Evolutionary conservation across 2,329 filamentous ascomycete species (phyloP).

Genomic region (Neopestalotiopsis clavispora): DNA sequence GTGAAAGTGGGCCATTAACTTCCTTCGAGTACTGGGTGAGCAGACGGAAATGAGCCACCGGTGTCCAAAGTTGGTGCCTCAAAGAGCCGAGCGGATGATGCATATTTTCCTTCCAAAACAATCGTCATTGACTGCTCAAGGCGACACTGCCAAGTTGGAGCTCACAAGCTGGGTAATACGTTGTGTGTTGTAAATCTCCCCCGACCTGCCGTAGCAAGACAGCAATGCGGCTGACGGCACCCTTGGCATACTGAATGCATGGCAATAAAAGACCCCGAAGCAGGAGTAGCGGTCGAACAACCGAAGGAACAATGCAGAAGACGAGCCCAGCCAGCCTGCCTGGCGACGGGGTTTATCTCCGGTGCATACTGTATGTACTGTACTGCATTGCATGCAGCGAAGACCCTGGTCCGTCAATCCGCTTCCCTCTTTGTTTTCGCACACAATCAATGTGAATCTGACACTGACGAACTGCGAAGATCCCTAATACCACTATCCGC

Average conservation of each 20-base stretch:
- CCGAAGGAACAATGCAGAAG: neutral
- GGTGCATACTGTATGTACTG: neutral
- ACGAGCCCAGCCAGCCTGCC: neutral
- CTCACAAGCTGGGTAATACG: no score
- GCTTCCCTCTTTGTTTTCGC: neutral
- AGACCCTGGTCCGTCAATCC: neutral
- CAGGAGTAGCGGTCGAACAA: neutral
- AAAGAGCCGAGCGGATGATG: no score
- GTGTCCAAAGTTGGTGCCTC: no score
- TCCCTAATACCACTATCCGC: neutral
- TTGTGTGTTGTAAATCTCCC: neutral
- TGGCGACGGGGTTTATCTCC: slow-evolving; percentile 4
- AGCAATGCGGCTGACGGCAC: slow-evolving; percentile 1
- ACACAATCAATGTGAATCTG: slow-evolving; percentile 15
- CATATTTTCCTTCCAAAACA: no score
- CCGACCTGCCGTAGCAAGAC: slow-evolving; percentile 9
- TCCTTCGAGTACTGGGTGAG: no score
- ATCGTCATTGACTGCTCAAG: no score
- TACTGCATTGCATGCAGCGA: neutral
- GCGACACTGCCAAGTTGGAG: no score
- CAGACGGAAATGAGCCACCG: no score
- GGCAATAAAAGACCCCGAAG: neutral
- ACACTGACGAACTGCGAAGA: slow-evolving; percentile 4
- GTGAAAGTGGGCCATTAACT: no score
- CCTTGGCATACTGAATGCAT: neutral